These are phyloP conservation scores for Sphagnum fallax DNA, from an alignment of 228 moss, liverwort and hornwort species.

Conservation along the genomic window DNA sequence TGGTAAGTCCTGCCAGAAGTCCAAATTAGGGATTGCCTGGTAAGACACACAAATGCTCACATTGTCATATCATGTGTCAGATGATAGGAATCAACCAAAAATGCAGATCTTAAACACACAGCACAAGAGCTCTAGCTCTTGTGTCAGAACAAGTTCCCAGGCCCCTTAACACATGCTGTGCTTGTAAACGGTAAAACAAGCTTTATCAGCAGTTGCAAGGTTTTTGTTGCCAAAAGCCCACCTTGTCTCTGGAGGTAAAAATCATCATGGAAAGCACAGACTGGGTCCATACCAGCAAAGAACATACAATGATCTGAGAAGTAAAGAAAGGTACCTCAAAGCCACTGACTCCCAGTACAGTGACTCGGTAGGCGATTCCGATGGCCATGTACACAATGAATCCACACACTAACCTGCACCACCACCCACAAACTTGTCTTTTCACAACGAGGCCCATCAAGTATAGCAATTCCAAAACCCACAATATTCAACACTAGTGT, in stretches of 20 bases:
- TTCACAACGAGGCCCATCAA: too few species aligned
- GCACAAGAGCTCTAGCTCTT: neutral
- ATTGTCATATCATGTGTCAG: conserved; percentile 3
- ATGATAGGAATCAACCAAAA: neutral
- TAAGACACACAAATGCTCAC: neutral
- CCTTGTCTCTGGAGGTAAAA: neutral
- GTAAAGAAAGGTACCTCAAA: conserved; percentile 50
- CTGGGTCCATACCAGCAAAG: neutral
- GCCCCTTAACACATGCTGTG: neutral
- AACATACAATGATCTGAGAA: neutral
- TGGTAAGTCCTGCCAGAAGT: conserved; percentile 67
- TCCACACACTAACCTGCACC: conserved; percentile 53
- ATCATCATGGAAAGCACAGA: neutral
- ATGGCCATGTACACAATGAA: conserved; percentile 81
- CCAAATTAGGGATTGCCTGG: conserved; percentile 77
- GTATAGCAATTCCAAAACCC: too few species aligned
- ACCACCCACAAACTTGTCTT: neutral
- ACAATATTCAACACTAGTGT: too few species aligned
- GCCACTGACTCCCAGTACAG: conserved; percentile 77
- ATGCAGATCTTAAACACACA: neutral
- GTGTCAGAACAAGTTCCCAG: neutral
- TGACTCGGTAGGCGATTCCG: conserved; percentile 83
- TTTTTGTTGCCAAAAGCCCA: too few species aligned
- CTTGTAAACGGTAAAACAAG: neutral
- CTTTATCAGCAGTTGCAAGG: neutral